A percentile compares a stretch with the other conserved stretches of the same genome.
These are phyloP conservation scores for Psilocybe subaeruginosa DNA, from an alignment of 768 basidiomycete species.

Conservation along the genomic window DNA sequence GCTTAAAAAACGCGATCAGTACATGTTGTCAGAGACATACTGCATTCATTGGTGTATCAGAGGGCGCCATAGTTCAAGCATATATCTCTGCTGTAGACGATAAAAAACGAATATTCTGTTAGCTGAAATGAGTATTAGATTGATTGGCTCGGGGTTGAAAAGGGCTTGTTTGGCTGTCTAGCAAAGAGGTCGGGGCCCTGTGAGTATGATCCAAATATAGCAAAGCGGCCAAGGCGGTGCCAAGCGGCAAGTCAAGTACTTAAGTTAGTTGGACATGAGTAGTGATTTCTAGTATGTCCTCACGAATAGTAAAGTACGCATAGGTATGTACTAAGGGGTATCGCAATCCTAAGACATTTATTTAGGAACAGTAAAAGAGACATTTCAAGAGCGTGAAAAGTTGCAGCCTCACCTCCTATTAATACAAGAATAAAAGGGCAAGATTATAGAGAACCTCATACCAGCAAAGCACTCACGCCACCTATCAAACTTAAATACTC, in stretches of 20 bases:
- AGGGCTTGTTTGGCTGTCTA: not conserved
- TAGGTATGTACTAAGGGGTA: no score
- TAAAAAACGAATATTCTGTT: not conserved
- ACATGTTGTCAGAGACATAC: conserved; percentile 33
- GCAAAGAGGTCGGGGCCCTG: not conserved
- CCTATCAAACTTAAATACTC: not conserved
- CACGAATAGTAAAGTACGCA: no score
- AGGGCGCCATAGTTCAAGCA: conserved; percentile 32
- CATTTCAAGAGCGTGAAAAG: no score
- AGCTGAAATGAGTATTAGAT: not conserved
- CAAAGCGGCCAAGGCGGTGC: not conserved
- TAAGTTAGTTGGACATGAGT: not conserved
- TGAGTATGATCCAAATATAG: conserved; percentile 4
- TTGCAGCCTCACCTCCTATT: no score
- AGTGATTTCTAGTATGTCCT: no score
- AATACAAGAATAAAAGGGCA: not conserved
- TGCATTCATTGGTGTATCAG: conserved; percentile 54
- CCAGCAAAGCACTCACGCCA: no score
- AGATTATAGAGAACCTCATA: not conserved
- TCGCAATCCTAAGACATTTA: no score
- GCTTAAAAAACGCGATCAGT: conserved; percentile 1
- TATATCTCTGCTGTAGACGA: not conserved
- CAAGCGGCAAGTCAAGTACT: not conserved
- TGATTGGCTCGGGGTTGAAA: not conserved
- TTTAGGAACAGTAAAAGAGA: no score